phyloP scores from a whole-genome alignment of 768 basidiomycete species.

The Rhodotorula sphaerocarpa region DNA sequence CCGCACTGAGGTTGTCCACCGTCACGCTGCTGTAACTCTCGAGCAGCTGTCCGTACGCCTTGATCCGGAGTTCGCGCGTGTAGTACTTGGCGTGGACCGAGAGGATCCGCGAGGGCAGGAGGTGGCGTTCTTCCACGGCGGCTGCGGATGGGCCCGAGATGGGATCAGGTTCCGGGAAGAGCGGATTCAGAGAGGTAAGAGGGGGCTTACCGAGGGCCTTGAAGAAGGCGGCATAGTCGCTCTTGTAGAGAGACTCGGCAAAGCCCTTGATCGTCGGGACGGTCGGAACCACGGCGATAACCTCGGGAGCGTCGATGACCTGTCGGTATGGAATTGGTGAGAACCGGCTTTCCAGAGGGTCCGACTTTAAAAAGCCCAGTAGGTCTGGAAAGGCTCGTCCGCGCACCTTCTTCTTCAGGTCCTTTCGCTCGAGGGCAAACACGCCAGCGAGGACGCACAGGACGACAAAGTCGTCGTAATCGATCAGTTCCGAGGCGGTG shows the following conservation, averaged over 20 bases:
- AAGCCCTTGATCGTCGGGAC: constrained; percentile 73
- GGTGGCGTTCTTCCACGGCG: constrained; percentile 74
- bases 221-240: constrained; percentile 92
- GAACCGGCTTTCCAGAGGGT: too few relatives aligned
- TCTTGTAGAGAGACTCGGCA: constrained; percentile 79
- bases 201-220: constrained; percentile 61
- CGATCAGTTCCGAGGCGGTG: constrained; percentile 78
- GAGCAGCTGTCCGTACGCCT: constrained; percentile 83
- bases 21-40: constrained; percentile 85
- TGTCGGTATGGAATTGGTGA: too few relatives aligned
- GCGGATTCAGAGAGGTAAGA: constrained; percentile 47
- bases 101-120: constrained; percentile 78
- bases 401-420: constrained; percentile 79
- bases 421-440: constrained; percentile 67
- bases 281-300: constrained; percentile 72
- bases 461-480: constrained; percentile 82
- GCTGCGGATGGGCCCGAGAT: constrained; percentile 66
- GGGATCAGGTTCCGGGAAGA: constrained; percentile 72
- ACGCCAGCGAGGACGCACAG: constrained; percentile 72
- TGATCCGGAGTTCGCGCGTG: constrained; percentile 90
- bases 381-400: neutral
- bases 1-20: constrained; percentile 68
- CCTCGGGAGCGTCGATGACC: constrained; percentile 81
- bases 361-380: neutral
- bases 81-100: constrained; percentile 81